Evolutionary conservation across 306 rosid species (phyloP).

Genomic region (Sicyos baderoa): DNA sequence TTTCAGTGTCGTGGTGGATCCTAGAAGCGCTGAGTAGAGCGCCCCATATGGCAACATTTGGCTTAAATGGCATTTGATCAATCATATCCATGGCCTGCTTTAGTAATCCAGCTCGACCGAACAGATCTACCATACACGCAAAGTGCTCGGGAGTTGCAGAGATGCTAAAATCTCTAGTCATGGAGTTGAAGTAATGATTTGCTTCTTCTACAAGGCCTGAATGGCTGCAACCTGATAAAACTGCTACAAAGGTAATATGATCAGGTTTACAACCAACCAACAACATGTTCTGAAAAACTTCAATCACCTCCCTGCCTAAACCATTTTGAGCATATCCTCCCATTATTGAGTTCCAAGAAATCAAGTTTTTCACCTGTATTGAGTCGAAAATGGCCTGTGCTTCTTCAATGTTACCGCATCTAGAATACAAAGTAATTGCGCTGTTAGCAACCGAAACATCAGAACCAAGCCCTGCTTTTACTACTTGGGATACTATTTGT

Average conservation of each 20-base stretch:
- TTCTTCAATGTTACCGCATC: constrained; percentile 46
- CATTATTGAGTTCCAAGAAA: constrained; percentile 60
- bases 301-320: constrained; percentile 43
- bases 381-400: constrained; percentile 37
- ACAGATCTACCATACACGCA: constrained; percentile 53
- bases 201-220: constrained; percentile 51
- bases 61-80: constrained; percentile 44
- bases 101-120: constrained; percentile 54
- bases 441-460: constrained; percentile 52
- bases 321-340: constrained; percentile 59
- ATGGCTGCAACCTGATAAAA: constrained; percentile 61
- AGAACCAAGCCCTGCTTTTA: constrained; percentile 33
- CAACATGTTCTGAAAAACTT: constrained; percentile 46
- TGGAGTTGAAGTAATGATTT: constrained; percentile 37
- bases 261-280: constrained; percentile 35
- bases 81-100: constrained; percentile 39
- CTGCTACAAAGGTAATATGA: constrained; percentile 44
- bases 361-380: constrained; percentile 32
- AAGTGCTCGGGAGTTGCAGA: constrained; percentile 47
- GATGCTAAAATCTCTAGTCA: constrained; percentile 42
- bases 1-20: constrained; percentile 34
- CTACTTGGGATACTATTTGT: constrained; percentile 36
- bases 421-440: constrained; percentile 50
- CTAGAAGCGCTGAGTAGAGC: constrained; percentile 48
- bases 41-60: constrained; percentile 43